Evolutionary conservation across 345 rosid species (phyloP).

Genomic region (Jatropha curcas): DNA sequence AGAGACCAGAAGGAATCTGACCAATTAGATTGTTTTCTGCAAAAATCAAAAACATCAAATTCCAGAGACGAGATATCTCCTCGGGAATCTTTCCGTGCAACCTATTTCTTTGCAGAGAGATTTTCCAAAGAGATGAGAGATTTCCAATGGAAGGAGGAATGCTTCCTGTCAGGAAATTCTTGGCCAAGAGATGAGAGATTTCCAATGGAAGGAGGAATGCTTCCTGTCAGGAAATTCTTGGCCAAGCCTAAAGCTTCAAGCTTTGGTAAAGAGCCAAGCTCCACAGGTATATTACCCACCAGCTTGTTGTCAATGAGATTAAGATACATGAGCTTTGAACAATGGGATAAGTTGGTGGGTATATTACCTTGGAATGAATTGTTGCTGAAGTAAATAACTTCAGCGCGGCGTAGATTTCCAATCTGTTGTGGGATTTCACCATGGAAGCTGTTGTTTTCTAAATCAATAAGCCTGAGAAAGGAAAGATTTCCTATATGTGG

Average conservation of each 20-base stretch:
- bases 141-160: slow-evolving; percentile 14
- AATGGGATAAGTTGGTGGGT: slow-evolving; percentile 2
- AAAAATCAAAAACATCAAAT: neutral
- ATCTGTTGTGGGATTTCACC: slow-evolving; percentile 5
- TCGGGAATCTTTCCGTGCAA: slow-evolving; percentile 19
- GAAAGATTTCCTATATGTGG: slow-evolving; percentile 16
- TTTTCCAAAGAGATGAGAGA: neutral
- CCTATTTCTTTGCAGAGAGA: neutral
- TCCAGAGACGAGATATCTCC: slow-evolving; percentile 17
- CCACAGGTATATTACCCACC: neutral
- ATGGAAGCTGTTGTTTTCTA: slow-evolving; percentile 3
- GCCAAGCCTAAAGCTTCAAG: neutral
- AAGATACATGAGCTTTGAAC: neutral
- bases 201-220: slow-evolving; percentile 7
- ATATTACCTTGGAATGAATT: slow-evolving; percentile 18
- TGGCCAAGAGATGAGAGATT: neutral
- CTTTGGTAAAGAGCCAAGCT: slow-evolving; percentile 9
- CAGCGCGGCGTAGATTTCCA: neutral
- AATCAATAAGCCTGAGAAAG: neutral
- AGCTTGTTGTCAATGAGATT: neutral
- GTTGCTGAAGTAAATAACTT: neutral
- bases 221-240: slow-evolving; percentile 1
- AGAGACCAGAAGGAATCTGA: slow-evolving; percentile 19
- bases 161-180: slow-evolving; percentile 3
- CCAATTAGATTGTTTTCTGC: slow-evolving; percentile 18